phyloP scores from a whole-genome alignment of 2,329 filamentous ascomycete species.

The Arachnopeziza araneosa region DNA sequence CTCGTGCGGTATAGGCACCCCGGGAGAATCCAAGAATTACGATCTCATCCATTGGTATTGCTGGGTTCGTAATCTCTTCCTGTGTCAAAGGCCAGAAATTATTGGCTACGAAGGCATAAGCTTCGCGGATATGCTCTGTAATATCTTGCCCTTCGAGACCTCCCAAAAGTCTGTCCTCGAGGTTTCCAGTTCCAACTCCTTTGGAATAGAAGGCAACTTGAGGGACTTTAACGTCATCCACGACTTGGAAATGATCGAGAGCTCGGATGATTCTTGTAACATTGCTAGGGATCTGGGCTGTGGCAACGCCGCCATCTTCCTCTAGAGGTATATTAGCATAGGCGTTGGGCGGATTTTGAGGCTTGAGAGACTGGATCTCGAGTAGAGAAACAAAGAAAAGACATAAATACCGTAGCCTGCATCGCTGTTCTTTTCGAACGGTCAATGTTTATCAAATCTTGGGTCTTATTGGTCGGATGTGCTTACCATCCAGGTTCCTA shows the following conservation, averaged over 20 bases:
- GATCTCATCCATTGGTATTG: conserved; percentile 30
- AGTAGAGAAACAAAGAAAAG: not conserved
- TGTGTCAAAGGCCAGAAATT: conserved; percentile 34
- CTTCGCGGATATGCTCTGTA: conserved; percentile 44
- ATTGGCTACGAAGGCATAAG: conserved; percentile 41
- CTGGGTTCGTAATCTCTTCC: conserved; percentile 14
- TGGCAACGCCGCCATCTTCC: conserved; percentile 6
- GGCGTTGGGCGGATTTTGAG: no score
- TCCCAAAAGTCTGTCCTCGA: conserved; percentile 43
- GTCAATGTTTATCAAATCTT: not conserved
- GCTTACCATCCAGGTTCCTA: conserved; percentile 22
- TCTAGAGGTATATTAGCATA: conserved; percentile 4
- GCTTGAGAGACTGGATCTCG: not conserved
- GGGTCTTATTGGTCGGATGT: not conserved
- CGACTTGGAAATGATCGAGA: conserved; percentile 41
- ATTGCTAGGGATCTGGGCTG: conserved; percentile 42
- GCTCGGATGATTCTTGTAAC: conserved; percentile 54
- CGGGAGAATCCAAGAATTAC: conserved; percentile 35
- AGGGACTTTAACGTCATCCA: conserved; percentile 39
- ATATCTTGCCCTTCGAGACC: conserved; percentile 51
- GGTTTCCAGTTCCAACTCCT: conserved; percentile 49
- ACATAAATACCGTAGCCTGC: not conserved
- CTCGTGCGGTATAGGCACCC: conserved; percentile 36
- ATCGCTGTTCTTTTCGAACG: not conserved
- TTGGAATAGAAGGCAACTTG: conserved; percentile 57